These are phyloP conservation scores for Trichoderma guizhouense DNA, from an alignment of 2,329 filamentous ascomycete species.

Conservation along the genomic window DNA sequence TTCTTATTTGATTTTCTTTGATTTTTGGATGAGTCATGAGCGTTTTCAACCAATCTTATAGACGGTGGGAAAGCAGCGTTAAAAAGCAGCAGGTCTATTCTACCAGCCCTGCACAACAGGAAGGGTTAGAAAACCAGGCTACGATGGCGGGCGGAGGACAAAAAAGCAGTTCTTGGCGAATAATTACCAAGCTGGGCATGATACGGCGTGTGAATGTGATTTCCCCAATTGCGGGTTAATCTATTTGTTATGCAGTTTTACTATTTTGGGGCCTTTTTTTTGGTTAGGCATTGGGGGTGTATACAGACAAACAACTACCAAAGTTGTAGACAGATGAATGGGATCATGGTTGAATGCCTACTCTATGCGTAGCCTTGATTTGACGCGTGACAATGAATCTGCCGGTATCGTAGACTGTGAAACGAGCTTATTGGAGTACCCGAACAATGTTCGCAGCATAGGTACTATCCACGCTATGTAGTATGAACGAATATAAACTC, in stretches of 20 bases:
- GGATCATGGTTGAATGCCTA: background rate
- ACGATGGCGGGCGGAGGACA: background rate
- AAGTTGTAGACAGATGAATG: background rate
- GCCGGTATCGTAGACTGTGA: background rate
- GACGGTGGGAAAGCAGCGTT: constrained; percentile 3
- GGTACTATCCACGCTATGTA: too few relatives aligned
- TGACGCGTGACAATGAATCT: background rate
- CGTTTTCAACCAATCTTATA: constrained; percentile 8
- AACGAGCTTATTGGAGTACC: background rate
- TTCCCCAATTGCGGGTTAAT: background rate
- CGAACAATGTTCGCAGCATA: background rate
- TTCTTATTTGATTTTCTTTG: background rate
- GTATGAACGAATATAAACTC: background rate
- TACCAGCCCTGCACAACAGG: background rate
- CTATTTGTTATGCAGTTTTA: background rate
- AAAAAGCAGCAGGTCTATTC: background rate
- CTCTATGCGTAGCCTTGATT: background rate
- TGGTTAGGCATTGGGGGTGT: background rate
- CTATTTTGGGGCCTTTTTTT: background rate
- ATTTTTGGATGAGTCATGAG: background rate
- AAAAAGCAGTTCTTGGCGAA: background rate
- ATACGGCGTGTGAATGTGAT: constrained; percentile 1
- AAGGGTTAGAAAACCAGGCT: background rate
- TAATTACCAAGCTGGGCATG: background rate
- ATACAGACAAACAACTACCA: background rate